Evolutionary conservation across 2,329 filamentous ascomycete genomes (phyloP), one percentile per base, ranked within the genome.

Genomic region (Huntiella bhutanensis): DNA sequence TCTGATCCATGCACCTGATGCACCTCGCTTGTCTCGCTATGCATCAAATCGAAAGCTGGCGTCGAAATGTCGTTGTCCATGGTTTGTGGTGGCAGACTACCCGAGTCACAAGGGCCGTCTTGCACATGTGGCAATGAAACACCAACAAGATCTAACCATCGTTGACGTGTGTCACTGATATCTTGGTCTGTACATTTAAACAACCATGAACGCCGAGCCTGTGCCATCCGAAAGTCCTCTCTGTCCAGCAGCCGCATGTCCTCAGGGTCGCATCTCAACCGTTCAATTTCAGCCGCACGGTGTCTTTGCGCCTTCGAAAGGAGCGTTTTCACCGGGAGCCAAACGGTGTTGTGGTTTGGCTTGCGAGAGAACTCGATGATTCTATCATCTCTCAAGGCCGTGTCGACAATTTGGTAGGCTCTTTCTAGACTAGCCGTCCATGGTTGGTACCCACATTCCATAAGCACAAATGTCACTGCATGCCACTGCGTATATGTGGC

Each of bases 291-390:
- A 0, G 62, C 58, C 5, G 66, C 64, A 4, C 73, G 65, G 50
- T 75, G 68, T 49, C 62, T 65, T 36, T 62, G 64, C 0, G 71
- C 70, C 51, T 69, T 69, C 45, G 65, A 53, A 53, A 71, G 71
- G 1, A 77, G 61, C 51, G 68, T 73, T 41, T 66, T 65, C 41
- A 77, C 58, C 0, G 72, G 71, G 38, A 72, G 54, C 60, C 71
- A 71, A 2, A 74, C 65, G 1, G 66, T 65, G 7, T 64, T 59
- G 36, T 70, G 64, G 48, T 64, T 63, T 2, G 62, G 58, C 45
- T 65, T 64, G 52, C 62, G 65, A 28, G 66, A 59, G 28, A 67
- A 54, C 36, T 72, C 66, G 1, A 62, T 52, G 0, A 62, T 60
- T 38, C 68, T 58, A 12, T 56, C 56, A 10, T 61, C 58, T 38